phyloP scores from a whole-genome alignment of 805 yeast genomes.

The Candida rishiriensis region DNA sequence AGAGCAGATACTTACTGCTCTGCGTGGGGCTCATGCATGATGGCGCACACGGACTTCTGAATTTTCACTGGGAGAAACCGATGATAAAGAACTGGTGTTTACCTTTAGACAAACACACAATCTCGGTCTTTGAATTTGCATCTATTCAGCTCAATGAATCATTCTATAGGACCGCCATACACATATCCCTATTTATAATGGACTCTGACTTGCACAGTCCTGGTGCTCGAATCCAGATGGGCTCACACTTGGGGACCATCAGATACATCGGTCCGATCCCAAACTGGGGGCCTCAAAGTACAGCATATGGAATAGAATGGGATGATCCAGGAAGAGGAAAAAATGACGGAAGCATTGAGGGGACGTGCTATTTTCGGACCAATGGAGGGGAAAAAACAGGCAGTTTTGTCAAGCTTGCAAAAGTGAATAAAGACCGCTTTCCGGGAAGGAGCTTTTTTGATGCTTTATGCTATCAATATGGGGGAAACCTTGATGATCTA shows the following conservation, averaged over 20 bases:
- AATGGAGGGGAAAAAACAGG: constrained; percentile 42
- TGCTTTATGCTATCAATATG: constrained; percentile 51
- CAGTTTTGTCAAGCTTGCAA: constrained; percentile 53
- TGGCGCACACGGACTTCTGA: too few relatives aligned
- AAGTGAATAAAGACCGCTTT: constrained; percentile 14
- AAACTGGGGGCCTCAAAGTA: constrained; percentile 48
- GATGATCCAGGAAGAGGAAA: constrained; percentile 68
- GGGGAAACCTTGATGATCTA: constrained; percentile 19
- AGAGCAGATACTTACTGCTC: too few relatives aligned
- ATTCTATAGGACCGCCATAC: too few relatives aligned
- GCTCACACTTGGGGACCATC: constrained; percentile 58
- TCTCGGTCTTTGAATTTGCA: too few relatives aligned
- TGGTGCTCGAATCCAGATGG: constrained; percentile 27
- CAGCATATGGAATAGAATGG: constrained; percentile 84
- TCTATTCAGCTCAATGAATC: too few relatives aligned
- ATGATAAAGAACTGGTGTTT: too few relatives aligned
- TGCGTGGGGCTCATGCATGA: too few relatives aligned
- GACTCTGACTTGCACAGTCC: constrained; percentile 1
- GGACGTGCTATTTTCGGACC: constrained; percentile 48
- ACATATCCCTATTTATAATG: too few relatives aligned
- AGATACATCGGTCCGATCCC: constrained; percentile 56
- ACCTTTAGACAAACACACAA: too few relatives aligned
- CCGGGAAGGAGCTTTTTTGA: constrained; percentile 32
- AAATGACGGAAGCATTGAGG: constrained; percentile 58
- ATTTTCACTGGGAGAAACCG: too few relatives aligned